phyloP scores from a whole-genome alignment of 1,284 basidiomycete genomes.

The Meripilus lineatus region DNA sequence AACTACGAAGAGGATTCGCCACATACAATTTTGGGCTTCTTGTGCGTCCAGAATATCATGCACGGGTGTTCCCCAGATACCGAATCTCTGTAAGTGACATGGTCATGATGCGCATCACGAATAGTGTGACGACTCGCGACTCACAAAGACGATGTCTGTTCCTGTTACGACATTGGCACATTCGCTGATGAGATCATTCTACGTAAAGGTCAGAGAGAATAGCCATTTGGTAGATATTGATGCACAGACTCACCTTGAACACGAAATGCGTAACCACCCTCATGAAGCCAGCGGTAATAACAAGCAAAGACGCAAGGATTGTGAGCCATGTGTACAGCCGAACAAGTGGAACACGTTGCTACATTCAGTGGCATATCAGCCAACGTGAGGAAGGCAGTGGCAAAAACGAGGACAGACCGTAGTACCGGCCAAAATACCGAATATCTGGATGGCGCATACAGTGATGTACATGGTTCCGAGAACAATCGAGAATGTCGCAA shows the following conservation, averaged over 20 bases:
- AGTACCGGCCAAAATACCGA: conserved; percentile 48
- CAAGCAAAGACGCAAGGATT: conserved; percentile 44
- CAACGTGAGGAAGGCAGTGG: not conserved
- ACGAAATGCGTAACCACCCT: conserved; percentile 61
- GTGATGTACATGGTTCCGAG: conserved; percentile 52
- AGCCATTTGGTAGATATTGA: not conserved
- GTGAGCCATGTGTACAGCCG: conserved; percentile 53
- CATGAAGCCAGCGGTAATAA: conserved; percentile 51
- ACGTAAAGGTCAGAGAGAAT: conserved; percentile 1
- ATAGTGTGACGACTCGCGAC: conserved; percentile 3
- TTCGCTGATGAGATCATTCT: conserved; percentile 50
- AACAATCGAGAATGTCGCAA: conserved; percentile 57
- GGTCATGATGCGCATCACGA: conserved; percentile 3
- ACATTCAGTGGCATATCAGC: conserved; percentile 1
- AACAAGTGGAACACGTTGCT: conserved; percentile 59
- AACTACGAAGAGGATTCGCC: not conserved
- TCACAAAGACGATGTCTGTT: conserved; percentile 25
- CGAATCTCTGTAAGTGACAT: conserved; percentile 19
- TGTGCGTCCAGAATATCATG: conserved; percentile 27
- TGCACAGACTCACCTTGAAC: conserved; percentile 45
- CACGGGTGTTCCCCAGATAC: conserved; percentile 42
- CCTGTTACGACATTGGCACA: conserved; percentile 36
- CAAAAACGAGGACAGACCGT: conserved; percentile 23
- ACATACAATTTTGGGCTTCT: conserved; percentile 45
- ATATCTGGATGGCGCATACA: conserved; percentile 50